Evolutionary conservation across 768 basidiomycete species (phyloP).

Genomic region (Infundibulicybe gibba): DNA sequence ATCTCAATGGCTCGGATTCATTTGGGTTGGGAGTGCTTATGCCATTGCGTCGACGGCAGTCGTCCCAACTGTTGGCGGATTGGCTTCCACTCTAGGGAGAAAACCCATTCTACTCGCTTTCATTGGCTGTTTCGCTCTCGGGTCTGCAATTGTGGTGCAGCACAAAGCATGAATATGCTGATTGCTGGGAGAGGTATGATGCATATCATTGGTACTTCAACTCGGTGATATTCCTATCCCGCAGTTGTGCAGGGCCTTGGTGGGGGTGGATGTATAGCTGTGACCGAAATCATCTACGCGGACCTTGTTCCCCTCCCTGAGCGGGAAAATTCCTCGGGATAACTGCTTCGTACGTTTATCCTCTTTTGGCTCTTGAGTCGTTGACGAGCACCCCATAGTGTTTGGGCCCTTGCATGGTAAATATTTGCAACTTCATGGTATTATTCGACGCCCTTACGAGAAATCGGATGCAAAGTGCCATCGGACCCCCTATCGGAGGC

Average conservation of each 20-base stretch:
- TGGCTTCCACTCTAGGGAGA: conserved; percentile 34
- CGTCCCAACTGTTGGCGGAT: conserved; percentile 31
- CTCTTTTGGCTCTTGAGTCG: conserved; percentile 11
- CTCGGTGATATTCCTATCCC: background rate
- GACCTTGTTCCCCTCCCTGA: conserved; percentile 43
- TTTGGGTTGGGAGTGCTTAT: conserved; percentile 43
- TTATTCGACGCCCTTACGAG: background rate
- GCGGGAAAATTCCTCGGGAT: conserved; percentile 24
- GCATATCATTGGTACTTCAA: background rate
- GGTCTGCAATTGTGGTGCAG: conserved; percentile 41
- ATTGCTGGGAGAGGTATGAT: conserved; percentile 33
- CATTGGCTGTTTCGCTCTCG: conserved; percentile 37
- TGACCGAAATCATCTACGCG: conserved; percentile 35
- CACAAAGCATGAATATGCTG: conserved; percentile 36
- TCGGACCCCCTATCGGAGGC: conserved; percentile 20
- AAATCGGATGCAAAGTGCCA: background rate
- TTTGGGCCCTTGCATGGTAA: too few species aligned
- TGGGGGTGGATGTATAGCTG: conserved; percentile 29
- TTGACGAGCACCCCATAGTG: too few species aligned
- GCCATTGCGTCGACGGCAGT: conserved; percentile 35
- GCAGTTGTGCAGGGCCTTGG: conserved; percentile 36
- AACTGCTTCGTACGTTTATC: conserved; percentile 29
- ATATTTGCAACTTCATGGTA: conserved; percentile 1
- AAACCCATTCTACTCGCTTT: conserved; percentile 24
- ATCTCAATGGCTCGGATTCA: conserved; percentile 31